Evolutionary conservation across 1,284 basidiomycete genomes (phyloP).

Genomic region (Fomes fomentarius): DNA sequence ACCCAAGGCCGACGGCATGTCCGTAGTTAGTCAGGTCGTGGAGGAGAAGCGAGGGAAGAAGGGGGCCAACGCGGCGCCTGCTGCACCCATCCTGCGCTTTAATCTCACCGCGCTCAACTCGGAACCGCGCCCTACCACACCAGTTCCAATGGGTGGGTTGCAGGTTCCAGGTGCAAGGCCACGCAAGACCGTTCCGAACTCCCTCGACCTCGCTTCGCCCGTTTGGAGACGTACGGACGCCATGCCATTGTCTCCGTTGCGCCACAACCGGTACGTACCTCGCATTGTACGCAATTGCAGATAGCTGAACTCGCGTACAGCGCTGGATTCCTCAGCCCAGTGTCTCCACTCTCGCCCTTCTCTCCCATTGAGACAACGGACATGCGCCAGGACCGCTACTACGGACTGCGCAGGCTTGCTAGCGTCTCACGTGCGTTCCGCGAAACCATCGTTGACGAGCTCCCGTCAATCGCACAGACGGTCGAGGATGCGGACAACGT

Average conservation of each 20-base stretch:
- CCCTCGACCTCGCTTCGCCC: slow-evolving; percentile 17
- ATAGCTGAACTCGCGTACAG: neutral
- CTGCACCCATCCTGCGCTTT: slow-evolving; percentile 16
- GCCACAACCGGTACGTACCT: slow-evolving; percentile 12
- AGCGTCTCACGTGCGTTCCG: slow-evolving; percentile 25
- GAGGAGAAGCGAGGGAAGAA: slow-evolving; percentile 8
- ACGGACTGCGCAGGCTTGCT: slow-evolving; percentile 31
- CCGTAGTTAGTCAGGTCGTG: neutral
- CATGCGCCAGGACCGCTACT: slow-evolving; percentile 20
- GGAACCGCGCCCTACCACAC: neutral
- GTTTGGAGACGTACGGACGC: slow-evolving; percentile 6
- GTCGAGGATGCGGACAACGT: slow-evolving; percentile 23
- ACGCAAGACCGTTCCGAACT: slow-evolving; percentile 18
- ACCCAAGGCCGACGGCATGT: neutral
- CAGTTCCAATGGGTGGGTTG: neutral
- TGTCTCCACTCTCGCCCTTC: slow-evolving; percentile 21
- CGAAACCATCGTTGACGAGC: slow-evolving; percentile 26
- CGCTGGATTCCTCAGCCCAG: slow-evolving; percentile 18
- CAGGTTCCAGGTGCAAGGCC: neutral
- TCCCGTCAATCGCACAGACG: slow-evolving; percentile 29
- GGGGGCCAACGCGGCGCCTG: slow-evolving; percentile 6
- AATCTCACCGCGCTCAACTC: slow-evolving; percentile 9
- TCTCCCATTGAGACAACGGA: slow-evolving; percentile 23
- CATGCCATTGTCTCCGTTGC: slow-evolving; percentile 13
- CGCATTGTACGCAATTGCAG: neutral